Base-by-base conservation (phyloP, 2,329 filamentous ascomycete genomes). In the Elsinoe arachidis region DNA sequence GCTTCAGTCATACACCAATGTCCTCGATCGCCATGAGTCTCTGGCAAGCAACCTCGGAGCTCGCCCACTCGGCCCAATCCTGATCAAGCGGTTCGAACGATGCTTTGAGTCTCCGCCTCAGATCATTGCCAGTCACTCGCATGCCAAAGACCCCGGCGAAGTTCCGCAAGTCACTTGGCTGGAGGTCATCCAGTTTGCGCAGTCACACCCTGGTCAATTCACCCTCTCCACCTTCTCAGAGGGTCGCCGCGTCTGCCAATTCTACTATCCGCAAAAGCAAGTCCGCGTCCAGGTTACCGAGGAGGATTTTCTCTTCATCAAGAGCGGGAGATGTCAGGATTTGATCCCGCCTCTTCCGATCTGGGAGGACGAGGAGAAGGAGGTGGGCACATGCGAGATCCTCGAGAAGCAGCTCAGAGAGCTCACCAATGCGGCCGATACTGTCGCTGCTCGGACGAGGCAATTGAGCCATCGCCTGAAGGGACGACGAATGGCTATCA, bases 41-140 rank as follows among this genome's bases (percentile, higher is more conserved):
- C 82, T 95, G 65, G 90, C 90, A 47, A 86, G 87, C 58, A 92
- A 90, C 66, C 78, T 96, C 23, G 90, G 90, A 64, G 90, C 88
- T 57, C 87, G 89, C 63, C 85, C 91, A 15, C 82, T 90, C 1
- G 89, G 87, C 0, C 88, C 89, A 21, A 88, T 91, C 54, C 74
- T 95, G 61, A 82, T 95, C 65, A 90, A 90, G 72, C 86, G 88
- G 41, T 90, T 95, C 69, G 90, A 95, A 70, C 82, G 87, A 55
- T 79, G 92, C 57, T 95, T 96, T 66, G 89, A 95, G 62, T 87
- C 87, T 0, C 84, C 87, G 19, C 90, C 91, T 60, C 83, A 79
- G 30, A 79, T 84, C 58, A 78, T 77, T 64, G 87, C 80, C 70
- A 83, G 73, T 66, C 81, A 78, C 73, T 78, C 77, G n/a, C 59